phyloP scores from a whole-genome alignment of 2,329 filamentous ascomycete genomes.

The Blumeria graminis region DNA sequence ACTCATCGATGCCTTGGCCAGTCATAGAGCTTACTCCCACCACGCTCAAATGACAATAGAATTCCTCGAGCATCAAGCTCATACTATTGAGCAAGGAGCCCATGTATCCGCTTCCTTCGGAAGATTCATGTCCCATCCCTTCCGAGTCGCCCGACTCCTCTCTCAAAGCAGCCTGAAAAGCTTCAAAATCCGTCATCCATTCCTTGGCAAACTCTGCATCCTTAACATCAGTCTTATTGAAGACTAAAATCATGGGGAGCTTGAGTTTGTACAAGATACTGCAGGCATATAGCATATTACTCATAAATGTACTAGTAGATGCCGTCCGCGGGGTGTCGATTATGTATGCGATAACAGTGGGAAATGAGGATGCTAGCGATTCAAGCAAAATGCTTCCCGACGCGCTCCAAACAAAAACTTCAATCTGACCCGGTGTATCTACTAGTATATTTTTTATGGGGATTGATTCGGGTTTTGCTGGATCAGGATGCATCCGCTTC shows the following conservation, averaged over 20 bases:
- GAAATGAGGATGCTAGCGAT: slow-evolving; percentile 77
- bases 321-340: slow-evolving; percentile 89
- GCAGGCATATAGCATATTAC: slow-evolving; percentile 98
- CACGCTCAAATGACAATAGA: slow-evolving; percentile 81
- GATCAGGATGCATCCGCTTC: slow-evolving; percentile 51
- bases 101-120: slow-evolving; percentile 82
- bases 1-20: slow-evolving; percentile 74
- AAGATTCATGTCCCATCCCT: slow-evolving; percentile 37
- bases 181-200: slow-evolving; percentile 99
- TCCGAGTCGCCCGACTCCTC: slow-evolving; percentile 49
- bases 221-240: slow-evolving; percentile 97
- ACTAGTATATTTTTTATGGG: slow-evolving; percentile 67
- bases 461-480: slow-evolving; percentile 27
- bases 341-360: slow-evolving; percentile 89
- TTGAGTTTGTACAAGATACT: slow-evolving; percentile 98
- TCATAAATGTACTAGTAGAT: slow-evolving; percentile 95
- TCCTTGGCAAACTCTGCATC: slow-evolving; percentile 80
- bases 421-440: slow-evolving; percentile 92
- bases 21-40: slow-evolving; percentile 88
- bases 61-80: slow-evolving; percentile 92
- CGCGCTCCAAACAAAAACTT: slow-evolving; percentile 96
- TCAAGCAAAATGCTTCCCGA: slow-evolving; percentile 85
- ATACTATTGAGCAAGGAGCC: slow-evolving; percentile 86
- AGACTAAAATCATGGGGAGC: slow-evolving; percentile 92
- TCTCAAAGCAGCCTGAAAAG: slow-evolving; percentile 68